Conservation (phyloP, 1,139 yeast species). For the Blastobotrys buckinghamii region DNA sequence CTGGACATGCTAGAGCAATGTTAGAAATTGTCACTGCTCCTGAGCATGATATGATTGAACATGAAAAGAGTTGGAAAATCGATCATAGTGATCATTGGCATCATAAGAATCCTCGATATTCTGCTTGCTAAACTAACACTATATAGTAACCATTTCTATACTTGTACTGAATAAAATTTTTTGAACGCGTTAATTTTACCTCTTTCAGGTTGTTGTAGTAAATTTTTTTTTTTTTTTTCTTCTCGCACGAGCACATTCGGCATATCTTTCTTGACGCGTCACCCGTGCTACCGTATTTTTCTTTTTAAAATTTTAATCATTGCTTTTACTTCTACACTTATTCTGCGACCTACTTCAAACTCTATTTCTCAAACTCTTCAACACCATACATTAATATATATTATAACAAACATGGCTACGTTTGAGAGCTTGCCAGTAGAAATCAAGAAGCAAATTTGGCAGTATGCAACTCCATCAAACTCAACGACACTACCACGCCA, state of each 20-base stretch:
- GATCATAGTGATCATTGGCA: not conserved
- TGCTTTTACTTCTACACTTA: no score
- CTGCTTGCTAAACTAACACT: conserved; percentile 1
- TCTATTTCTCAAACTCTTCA: no score
- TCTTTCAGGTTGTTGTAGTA: no score
- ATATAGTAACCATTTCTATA: no score
- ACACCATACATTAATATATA: not conserved
- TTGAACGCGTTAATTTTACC: no score
- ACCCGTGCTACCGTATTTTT: no score
- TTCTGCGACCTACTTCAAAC: no score
- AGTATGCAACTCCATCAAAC: not conserved
- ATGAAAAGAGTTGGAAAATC: conserved; percentile 4
- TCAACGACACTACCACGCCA: not conserved
- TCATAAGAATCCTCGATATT: conserved; percentile 4
- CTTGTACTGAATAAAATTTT: not conserved
- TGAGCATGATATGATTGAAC: conserved; percentile 3
- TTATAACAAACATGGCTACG: not conserved
- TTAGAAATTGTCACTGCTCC: conserved; percentile 5
- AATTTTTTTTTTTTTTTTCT: no score
- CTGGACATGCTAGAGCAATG: conserved; percentile 5
- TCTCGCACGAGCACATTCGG: no score
- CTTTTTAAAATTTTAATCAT: no score
- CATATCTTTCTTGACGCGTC: no score
- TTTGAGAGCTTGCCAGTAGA: not conserved
- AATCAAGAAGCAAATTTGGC: not conserved